Base-by-base conservation (phyloP, 148 eudicot species). In the Diospyros kaki region DNA sequence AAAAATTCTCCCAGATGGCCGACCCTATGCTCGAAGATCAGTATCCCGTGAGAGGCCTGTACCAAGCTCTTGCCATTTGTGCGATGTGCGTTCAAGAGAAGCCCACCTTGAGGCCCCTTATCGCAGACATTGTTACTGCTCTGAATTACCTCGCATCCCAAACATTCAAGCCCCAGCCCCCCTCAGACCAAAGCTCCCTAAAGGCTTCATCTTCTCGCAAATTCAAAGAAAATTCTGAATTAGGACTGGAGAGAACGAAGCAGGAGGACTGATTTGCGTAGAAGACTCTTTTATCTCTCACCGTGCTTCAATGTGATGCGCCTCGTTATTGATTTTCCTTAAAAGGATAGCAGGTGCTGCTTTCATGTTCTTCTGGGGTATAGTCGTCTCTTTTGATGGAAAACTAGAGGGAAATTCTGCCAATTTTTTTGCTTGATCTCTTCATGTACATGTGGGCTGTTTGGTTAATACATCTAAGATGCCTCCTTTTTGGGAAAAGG, bases 31-130 rank as follows among this genome's bases (percentile, higher is more conserved):
- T 93, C 51, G 73, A 81, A 72, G 93, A 91, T 11, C 82, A 82
- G 43, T 90, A 84, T 71, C 95, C 93, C 1, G 76, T 78, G 11
- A 84, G 91, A 61, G 93, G 91, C 6, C 78, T 93, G 76, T 89
- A 89, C 76, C 95, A 90, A 77, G 95, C 91, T 11, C 86, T 93
- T 51, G 90, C 95, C 64, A 81, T 93, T 38, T 90, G 95, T 8
- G 93, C 93, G 76, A 84, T 88, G 97, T 93, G 95, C 64, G 87
- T 90, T 45, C 91, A 90, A 42, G 95, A 88, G 69, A 78, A 89
- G 51, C 89, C 97, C 45, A 80, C 51, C 67, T 18, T 81, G 88
- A 77, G 97, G 58, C 97, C 97, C 11, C 76, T 76, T 9, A 74
- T 89, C 80, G 86, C 84, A n/a, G 97, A 93, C 61, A 82, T 90